phyloP scores from a whole-genome alignment of 805 yeast genomes.

The Candida mattraensis region DNA sequence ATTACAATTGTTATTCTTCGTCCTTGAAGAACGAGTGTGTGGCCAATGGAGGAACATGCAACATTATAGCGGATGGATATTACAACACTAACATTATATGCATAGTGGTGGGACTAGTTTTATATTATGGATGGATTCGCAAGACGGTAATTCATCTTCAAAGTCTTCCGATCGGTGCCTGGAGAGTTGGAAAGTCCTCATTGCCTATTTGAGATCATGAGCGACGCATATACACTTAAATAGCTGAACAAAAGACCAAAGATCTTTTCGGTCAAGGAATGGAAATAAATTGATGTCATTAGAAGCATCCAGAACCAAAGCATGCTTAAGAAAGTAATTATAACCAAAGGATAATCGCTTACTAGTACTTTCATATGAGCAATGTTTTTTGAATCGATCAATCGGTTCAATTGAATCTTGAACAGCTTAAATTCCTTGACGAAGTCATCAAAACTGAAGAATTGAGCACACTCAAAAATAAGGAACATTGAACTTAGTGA shows the following conservation, averaged over 20 bases:
- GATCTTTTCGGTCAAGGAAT: constrained; percentile 71
- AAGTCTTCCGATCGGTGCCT: constrained; percentile 65
- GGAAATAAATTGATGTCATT: constrained; percentile 83
- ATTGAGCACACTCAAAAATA: constrained; percentile 54
- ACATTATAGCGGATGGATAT: constrained; percentile 73
- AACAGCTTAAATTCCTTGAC: constrained; percentile 8
- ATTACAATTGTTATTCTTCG: constrained; percentile 31
- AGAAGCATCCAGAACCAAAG: constrained; percentile 88
- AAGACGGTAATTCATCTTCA: constrained; percentile 65
- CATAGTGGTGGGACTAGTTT: constrained; percentile 58
- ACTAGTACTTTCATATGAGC: constrained; percentile 11
- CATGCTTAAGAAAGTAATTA: constrained; percentile 36
- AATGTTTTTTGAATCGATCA: constrained; percentile 1
- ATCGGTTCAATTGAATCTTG: constrained; percentile 1
- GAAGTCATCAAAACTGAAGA: constrained; percentile 19
- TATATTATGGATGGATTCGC: constrained; percentile 67
- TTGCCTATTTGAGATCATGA: constrained; percentile 12
- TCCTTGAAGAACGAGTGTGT: constrained; percentile 49
- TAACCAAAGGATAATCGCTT: constrained; percentile 25
- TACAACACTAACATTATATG: constrained; percentile 75
- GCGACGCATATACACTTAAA: constrained; percentile 39
- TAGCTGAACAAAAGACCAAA: constrained; percentile 69
- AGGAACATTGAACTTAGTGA: constrained; percentile 65
- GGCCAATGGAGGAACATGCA: constrained; percentile 55
- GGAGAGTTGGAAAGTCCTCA: constrained; percentile 56